These are phyloP conservation scores for Saccharum hybrid DNA, from an alignment of 202 grass and related monocot species.

Conservation along the genomic window DNA sequence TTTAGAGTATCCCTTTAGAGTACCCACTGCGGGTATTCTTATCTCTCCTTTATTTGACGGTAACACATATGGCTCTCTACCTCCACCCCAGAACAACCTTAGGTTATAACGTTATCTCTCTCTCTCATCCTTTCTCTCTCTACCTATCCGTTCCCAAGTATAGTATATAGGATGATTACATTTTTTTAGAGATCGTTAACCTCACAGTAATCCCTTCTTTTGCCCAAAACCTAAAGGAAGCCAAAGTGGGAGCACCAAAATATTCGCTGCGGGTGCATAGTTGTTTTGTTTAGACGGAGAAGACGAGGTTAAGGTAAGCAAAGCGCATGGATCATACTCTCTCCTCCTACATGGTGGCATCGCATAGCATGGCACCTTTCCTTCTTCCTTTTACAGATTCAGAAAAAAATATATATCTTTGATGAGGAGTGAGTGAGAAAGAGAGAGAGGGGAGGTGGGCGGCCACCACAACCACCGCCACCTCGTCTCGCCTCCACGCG, in stretches of 20 bases:
- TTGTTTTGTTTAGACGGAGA: constrained; percentile 22
- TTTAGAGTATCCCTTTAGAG: too few relatives aligned
- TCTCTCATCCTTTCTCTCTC: constrained; percentile 10
- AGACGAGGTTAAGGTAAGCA: constrained; percentile 39
- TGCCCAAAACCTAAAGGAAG: constrained; percentile 24
- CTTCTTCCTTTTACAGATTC: constrained; percentile 6
- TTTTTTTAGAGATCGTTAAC: constrained; percentile 39
- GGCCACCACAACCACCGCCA: constrained; percentile 6
- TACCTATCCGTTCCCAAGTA: constrained; percentile 6
- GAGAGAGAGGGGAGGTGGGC: not conserved
- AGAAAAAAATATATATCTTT: constrained; percentile 23
- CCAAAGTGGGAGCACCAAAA: constrained; percentile 48
- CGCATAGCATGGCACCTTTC: constrained; percentile 21
- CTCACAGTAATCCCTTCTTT: constrained; percentile 47
- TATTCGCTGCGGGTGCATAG: constrained; percentile 42
- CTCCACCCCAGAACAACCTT: constrained; percentile 39
- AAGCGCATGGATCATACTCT: constrained; percentile 26
- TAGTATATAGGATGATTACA: not conserved
- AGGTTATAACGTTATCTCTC: constrained; percentile 53
- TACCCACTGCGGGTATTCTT: too few relatives aligned
- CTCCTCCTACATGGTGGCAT: constrained; percentile 10
- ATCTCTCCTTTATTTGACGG: constrained; percentile 56
- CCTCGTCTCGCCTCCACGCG: not conserved
- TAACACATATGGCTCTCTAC: constrained; percentile 51
- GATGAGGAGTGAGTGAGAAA: not conserved